Evolutionary conservation across 2,329 filamentous ascomycete genomes (phyloP).

Genomic region (Arachnomyces sp.): DNA sequence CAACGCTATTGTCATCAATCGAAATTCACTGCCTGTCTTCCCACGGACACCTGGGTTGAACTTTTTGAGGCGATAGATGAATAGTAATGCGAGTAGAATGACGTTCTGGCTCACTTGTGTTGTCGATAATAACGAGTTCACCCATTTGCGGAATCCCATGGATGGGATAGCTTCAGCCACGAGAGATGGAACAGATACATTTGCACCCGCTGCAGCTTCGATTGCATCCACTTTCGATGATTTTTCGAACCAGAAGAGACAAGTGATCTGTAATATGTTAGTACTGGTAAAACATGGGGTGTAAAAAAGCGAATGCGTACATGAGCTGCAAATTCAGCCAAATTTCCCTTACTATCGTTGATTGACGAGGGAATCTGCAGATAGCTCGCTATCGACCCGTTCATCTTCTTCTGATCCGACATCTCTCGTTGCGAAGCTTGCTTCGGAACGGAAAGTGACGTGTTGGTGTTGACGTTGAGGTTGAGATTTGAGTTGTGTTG

Average conservation of each 20-base stretch:
- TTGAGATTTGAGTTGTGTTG: conserved; percentile 4
- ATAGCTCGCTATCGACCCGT: conserved; percentile 38
- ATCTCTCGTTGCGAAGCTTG: conserved; percentile 17
- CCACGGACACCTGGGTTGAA: conserved; percentile 84
- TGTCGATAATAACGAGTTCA: conserved; percentile 78
- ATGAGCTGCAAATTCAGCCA: conserved; percentile 77
- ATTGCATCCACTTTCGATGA: conserved; percentile 69
- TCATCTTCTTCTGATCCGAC: conserved; percentile 20
- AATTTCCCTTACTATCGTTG: conserved; percentile 62
- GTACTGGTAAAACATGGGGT: not conserved
- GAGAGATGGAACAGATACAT: conserved; percentile 45
- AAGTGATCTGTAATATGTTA: conserved; percentile 61
- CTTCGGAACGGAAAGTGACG: conserved; percentile 8
- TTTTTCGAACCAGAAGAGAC: conserved; percentile 95
- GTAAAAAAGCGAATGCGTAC: conserved; percentile 37
- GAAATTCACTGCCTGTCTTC: conserved; percentile 85
- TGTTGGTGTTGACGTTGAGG: not conserved
- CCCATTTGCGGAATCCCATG: conserved; percentile 84
- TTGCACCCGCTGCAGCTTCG: conserved; percentile 48
- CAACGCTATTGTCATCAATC: conserved; percentile 82
- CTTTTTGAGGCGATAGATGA: conserved; percentile 87
- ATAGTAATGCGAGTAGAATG: conserved; percentile 77
- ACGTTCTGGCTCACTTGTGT: conserved; percentile 97
- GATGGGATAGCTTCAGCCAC: conserved; percentile 66
- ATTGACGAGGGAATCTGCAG: conserved; percentile 69